Conservation (phyloP, 176 grass and related monocot species). For the Rhynchospora breviuscula region DNA sequence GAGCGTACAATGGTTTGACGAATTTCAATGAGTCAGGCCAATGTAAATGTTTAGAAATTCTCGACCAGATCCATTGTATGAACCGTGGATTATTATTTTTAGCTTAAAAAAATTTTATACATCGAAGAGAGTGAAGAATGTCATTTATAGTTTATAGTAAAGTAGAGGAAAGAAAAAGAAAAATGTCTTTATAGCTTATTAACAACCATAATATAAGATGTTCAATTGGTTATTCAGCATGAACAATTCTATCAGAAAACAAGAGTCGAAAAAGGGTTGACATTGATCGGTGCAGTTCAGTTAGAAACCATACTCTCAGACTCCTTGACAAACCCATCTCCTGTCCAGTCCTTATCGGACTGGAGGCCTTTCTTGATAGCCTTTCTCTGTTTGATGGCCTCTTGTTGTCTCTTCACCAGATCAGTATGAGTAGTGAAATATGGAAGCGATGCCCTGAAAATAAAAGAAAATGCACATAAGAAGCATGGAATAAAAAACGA, state of each 20-base stretch:
- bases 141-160: not conserved
- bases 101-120: not conserved
- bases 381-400: conserved; percentile 82
- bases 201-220: not conserved
- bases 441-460: conserved; percentile 60
- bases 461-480: not conserved
- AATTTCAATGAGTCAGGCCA: not conserved
- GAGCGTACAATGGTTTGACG: not conserved
- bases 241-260: not conserved
- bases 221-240: not conserved
- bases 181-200: not conserved
- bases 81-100: not conserved
- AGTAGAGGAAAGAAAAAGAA: not conserved
- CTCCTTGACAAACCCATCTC: conserved; percentile 88
- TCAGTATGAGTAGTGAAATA: conserved; percentile 94
- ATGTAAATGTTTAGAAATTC: not conserved
- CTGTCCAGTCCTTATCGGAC: conserved; percentile 97
- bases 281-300: conserved; percentile 23
- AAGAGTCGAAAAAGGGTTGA: not conserved
- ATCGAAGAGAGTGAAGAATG: not conserved
- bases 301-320: conserved; percentile 97
- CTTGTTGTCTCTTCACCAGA: conserved; percentile 70
- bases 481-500: not conserved
- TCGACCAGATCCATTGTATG: not conserved
- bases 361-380: conserved; percentile 65